Evolutionary conservation across 2,329 filamentous ascomycete species (phyloP).

Genomic region (Aspergillus chevalieri): DNA sequence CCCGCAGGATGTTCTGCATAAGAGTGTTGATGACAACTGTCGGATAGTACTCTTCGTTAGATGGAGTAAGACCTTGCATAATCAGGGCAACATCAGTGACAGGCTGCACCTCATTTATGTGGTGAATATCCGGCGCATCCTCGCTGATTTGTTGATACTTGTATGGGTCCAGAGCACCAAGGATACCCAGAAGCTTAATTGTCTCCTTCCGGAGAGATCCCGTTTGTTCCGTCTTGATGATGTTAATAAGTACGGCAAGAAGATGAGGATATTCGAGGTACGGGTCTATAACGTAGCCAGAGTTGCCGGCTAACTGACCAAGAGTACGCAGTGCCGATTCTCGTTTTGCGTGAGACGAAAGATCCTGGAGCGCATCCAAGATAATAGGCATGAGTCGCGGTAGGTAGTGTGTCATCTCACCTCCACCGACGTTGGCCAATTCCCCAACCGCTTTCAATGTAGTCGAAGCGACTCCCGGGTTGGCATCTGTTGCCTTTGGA

Average conservation of each 20-base stretch:
- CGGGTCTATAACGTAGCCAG: slow-evolving; percentile 93
- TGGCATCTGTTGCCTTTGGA: slow-evolving; percentile 80
- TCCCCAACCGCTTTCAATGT: slow-evolving; percentile 95
- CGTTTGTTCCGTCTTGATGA: slow-evolving; percentile 87
- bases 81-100: slow-evolving; percentile 94
- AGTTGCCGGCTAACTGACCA: slow-evolving; percentile 89
- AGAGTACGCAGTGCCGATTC: slow-evolving; percentile 86
- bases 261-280: slow-evolving; percentile 93
- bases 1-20: slow-evolving; percentile 77
- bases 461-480: slow-evolving; percentile 82
- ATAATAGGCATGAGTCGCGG: slow-evolving; percentile 91
- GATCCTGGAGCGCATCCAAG: slow-evolving; percentile 86
- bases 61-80: slow-evolving; percentile 94
- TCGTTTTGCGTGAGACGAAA: slow-evolving; percentile 82
- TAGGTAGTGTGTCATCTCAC: slow-evolving; percentile 89
- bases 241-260: slow-evolving; percentile 84
- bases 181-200: slow-evolving; percentile 91
- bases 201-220: slow-evolving; percentile 84
- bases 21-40: slow-evolving; percentile 96
- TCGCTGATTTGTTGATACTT: slow-evolving; percentile 92
- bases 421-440: slow-evolving; percentile 84
- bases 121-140: slow-evolving; percentile 73
- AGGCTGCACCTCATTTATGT: slow-evolving; percentile 57
- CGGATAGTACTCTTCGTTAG: slow-evolving; percentile 96
- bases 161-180: slow-evolving; percentile 92